Base-by-base conservation (phyloP, 2,329 filamentous ascomycete genomes). In the Acrodontium crateriforme region DNA sequence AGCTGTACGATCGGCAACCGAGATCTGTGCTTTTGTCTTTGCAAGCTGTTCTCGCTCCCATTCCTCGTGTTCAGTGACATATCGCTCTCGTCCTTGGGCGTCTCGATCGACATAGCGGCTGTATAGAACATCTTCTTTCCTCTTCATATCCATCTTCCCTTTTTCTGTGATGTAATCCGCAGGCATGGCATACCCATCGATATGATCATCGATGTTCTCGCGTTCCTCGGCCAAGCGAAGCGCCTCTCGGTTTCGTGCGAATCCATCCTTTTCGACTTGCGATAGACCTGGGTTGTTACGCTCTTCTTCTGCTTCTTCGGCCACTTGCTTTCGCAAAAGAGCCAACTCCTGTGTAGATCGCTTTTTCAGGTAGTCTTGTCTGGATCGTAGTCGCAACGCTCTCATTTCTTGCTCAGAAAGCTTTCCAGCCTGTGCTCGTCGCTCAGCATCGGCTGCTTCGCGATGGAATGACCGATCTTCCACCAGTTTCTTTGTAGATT, bases 101-200 rank as follows among this genome's bases (percentile, higher is more conserved):
- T 92, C 84, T 35, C 71, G 70, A 37, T 94, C 85, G 3, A 93
- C 76, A 42, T 93, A 87, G 27, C 85, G 73, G 52, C 83, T 85
- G 57, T 92, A 93, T 8, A 98, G 65, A 0, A 81, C 82, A 14
- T 91, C 81, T 38, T 89, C 73, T 52, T 95, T 95, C 50, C 80
- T 79, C 51, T 79, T 84, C 42, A 69, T 68, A 49, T 92, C 80
- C 37, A 92, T 76, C 48, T 91, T 89, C 13, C 83, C 84, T 55
- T 87, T 85, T 50, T 91, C 84, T 0, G 81, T 93, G 37, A 93
- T 87, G 49, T 93, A 93, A 51, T 94, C 84, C 39, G 94, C 85
- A 0, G 87, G 89, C 60, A 98, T 76, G 40, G 77, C 69, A 56
- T 95, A 98, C 2, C 87, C 87, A 58, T 94, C 85, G 12, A 77